A percentile compares a stretch with the other conserved stretches of the same genome.
These are phyloP conservation scores for Turnera subulata DNA, from an alignment of 345 rosid species.

Conservation along the genomic window DNA sequence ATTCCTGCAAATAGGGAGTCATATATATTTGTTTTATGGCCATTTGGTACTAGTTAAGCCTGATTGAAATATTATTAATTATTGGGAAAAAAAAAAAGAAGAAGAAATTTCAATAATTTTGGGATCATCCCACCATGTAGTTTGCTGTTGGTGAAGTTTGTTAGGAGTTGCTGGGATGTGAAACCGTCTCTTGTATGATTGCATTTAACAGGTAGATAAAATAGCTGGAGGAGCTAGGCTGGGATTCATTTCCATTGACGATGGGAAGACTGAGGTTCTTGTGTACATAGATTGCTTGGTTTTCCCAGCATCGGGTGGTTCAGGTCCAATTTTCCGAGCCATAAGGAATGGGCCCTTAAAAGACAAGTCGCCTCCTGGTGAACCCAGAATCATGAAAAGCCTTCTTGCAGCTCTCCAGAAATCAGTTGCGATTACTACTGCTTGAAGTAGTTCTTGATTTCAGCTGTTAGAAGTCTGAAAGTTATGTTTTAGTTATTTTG, in stretches of 20 bases:
- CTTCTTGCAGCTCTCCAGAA: conserved; percentile 35
- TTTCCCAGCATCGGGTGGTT: conserved; percentile 2
- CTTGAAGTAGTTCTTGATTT: conserved; percentile 21
- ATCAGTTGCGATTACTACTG: conserved; percentile 64
- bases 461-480: background rate
- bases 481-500: too few species aligned
- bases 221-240: conserved; percentile 76
- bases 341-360: conserved; percentile 63
- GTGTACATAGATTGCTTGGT: conserved; percentile 87
- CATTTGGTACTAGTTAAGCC: background rate
- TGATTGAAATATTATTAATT: background rate
- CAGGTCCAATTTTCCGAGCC: conserved; percentile 60
- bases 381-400: conserved; percentile 92
- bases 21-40: background rate
- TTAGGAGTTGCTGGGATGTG: too few species aligned
- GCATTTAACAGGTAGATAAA: conserved; percentile 59
- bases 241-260: conserved; percentile 69
- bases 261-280: conserved; percentile 72
- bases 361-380: conserved; percentile 50
- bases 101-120: too few species aligned
- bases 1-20: too few species aligned
- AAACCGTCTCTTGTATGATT: conserved; percentile 9
- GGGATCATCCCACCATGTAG: background rate
- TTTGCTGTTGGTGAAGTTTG: background rate
- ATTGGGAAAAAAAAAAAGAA: background rate